Evolutionary conservation across 2,329 filamentous ascomycete species (phyloP).

Genomic region (Penicillium expansum): DNA sequence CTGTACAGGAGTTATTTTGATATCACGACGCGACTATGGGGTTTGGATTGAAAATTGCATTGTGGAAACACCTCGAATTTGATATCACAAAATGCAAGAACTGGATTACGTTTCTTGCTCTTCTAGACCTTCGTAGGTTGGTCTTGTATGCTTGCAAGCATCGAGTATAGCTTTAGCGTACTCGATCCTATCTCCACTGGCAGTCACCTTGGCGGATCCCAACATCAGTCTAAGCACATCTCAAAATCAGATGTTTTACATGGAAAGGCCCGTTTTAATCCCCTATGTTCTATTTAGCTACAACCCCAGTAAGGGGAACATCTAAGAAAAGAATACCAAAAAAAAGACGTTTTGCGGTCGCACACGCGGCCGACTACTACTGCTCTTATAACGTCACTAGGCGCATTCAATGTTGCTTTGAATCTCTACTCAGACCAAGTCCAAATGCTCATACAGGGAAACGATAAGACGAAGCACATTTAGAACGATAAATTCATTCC

Average conservation of each 20-base stretch:
- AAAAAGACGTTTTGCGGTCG: too few species aligned
- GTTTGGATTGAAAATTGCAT: constrained; percentile 12
- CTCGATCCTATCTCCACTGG: background rate
- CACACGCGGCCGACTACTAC: too few species aligned
- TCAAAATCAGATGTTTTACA: too few species aligned
- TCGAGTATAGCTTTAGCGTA: background rate
- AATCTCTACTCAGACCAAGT: background rate
- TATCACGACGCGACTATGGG: constrained; percentile 11
- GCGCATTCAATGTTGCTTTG: too few species aligned
- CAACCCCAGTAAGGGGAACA: too few species aligned
- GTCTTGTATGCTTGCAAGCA: too few species aligned
- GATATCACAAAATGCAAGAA: constrained; percentile 16
- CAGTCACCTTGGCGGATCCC: background rate
- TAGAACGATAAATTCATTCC: background rate
- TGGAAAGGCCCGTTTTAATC: too few species aligned
- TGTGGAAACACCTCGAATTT: constrained; percentile 15
- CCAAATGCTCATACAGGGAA: background rate
- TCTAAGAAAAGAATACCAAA: too few species aligned
- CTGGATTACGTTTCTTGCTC: background rate
- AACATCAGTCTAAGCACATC: background rate
- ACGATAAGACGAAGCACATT: background rate
- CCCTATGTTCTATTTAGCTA: too few species aligned
- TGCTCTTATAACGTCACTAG: too few species aligned
- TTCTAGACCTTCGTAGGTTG: background rate
- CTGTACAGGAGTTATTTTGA: constrained; percentile 32